Evolutionary conservation across 2,329 filamentous ascomycete species (phyloP).

Genomic region (Parasarocladium wereldwijsianum): DNA sequence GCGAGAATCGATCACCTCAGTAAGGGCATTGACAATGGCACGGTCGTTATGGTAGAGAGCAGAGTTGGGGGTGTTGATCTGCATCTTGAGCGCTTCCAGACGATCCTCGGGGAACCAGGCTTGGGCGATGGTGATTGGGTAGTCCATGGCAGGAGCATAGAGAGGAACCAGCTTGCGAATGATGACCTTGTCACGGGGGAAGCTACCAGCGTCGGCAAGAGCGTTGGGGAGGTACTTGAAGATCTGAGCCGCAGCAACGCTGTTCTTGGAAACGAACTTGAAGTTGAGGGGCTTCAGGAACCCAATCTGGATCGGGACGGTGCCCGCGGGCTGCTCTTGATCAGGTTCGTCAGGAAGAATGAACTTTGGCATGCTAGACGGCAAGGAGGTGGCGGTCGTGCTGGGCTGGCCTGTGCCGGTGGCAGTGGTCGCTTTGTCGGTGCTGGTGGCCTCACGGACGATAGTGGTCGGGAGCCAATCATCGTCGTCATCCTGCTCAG

Average conservation of each 20-base stretch:
- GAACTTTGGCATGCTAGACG: conserved; percentile 54
- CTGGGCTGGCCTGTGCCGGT: conserved; percentile 16
- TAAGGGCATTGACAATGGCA: conserved; percentile 54
- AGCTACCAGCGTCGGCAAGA: conserved; percentile 46
- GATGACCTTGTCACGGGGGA: conserved; percentile 39
- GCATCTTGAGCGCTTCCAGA: conserved; percentile 50
- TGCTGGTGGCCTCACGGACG: conserved; percentile 33
- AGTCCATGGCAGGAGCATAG: conserved; percentile 56
- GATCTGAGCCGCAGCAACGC: conserved; percentile 67
- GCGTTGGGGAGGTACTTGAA: conserved; percentile 64
- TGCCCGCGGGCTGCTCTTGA: conserved; percentile 41
- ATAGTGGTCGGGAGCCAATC: conserved; percentile 47
- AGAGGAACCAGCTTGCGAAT: conserved; percentile 64
- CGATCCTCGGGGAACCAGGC: conserved; percentile 59
- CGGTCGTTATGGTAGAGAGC: conserved; percentile 58
- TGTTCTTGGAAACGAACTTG: conserved; percentile 58
- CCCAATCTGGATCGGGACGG: conserved; percentile 65
- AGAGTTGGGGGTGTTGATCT: conserved; percentile 60
- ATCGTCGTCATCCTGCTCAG: conserved; percentile 27
- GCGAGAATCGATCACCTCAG: conserved; percentile 68
- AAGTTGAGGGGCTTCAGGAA: conserved; percentile 76
- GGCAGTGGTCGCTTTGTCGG: conserved; percentile 18
- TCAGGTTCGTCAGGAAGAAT: conserved; percentile 55
- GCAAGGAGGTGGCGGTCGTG: conserved; percentile 36
- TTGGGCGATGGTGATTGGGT: conserved; percentile 60